These are phyloP conservation scores for Boletus rubescentipes DNA, from an alignment of 768 basidiomycete genomes.

Conservation along the genomic window DNA sequence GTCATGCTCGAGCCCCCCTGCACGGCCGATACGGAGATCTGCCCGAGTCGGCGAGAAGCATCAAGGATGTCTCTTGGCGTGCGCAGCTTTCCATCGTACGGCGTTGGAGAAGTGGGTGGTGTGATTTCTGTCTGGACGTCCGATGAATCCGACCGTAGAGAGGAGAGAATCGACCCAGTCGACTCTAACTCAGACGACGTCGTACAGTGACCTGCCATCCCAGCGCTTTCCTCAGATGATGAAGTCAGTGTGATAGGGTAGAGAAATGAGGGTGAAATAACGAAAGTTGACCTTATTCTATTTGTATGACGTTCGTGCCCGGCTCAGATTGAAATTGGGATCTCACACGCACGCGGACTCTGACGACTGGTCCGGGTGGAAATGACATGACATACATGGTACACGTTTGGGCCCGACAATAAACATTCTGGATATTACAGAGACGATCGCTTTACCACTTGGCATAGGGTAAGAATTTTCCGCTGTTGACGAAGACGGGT, in stretches of 20 bases:
- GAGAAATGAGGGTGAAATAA: neutral
- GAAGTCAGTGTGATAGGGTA: conserved; percentile 8
- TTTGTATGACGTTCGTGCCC: conserved; percentile 1
- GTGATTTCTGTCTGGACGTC: conserved; percentile 19
- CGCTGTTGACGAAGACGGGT: conserved; percentile 40
- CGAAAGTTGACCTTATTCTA: conserved; percentile 2
- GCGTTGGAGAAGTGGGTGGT: conserved; percentile 20
- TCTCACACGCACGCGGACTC: neutral
- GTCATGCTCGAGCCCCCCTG: neutral
- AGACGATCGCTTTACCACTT: conserved; percentile 49
- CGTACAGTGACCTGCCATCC: neutral
- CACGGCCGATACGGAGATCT: neutral
- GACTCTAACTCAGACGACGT: conserved; percentile 16
- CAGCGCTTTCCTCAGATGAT: conserved; percentile 11
- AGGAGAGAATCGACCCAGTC: conserved; percentile 8
- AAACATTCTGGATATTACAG: neutral
- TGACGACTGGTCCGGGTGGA: conserved; percentile 1
- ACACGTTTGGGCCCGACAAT: neutral
- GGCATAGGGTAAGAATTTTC: conserved; percentile 75
- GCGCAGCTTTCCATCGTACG: conserved; percentile 3
- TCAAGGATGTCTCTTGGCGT: conserved; percentile 12
- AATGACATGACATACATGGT: neutral
- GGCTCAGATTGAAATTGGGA: conserved; percentile 16
- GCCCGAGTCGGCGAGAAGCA: conserved; percentile 13
- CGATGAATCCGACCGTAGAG: conserved; percentile 12